Conservation (phyloP, 2,329 filamentous ascomycete species). For the Sarocladiaceae sp. region DNA sequence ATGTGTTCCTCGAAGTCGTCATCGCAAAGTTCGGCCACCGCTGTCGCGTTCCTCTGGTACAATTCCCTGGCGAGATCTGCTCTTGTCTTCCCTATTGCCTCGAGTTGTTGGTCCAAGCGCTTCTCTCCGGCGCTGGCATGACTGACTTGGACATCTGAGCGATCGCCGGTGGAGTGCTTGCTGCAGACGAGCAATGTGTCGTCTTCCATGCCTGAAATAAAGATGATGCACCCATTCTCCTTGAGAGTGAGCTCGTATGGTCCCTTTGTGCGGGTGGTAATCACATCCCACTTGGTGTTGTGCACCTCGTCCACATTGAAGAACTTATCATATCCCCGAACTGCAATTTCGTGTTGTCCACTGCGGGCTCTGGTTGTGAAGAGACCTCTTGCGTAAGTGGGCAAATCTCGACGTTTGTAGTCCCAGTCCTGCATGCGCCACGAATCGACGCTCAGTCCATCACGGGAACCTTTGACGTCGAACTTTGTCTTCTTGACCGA, state of each 20-base stretch:
- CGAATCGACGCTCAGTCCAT: slow-evolving; percentile 71
- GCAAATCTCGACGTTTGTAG: slow-evolving; percentile 82
- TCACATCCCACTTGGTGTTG: slow-evolving; percentile 78
- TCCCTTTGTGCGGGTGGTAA: slow-evolving; percentile 69
- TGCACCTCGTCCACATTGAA: slow-evolving; percentile 87
- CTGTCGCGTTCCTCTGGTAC: slow-evolving; percentile 79
- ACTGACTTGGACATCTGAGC: slow-evolving; percentile 67
- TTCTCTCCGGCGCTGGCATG: slow-evolving; percentile 81
- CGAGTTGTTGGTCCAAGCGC: slow-evolving; percentile 78
- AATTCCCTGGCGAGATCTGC: slow-evolving; percentile 74
- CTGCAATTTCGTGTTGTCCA: slow-evolving; percentile 70
- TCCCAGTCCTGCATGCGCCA: slow-evolving; percentile 96
- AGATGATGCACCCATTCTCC: slow-evolving; percentile 99
- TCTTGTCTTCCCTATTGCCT: slow-evolving; percentile 70
- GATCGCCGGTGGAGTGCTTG: slow-evolving; percentile 89
- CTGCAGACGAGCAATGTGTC: slow-evolving; percentile 93
- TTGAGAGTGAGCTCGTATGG: slow-evolving; percentile 96
- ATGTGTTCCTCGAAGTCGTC: slow-evolving; percentile 97
- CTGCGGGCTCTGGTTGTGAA: slow-evolving; percentile 75
- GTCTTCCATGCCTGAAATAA: slow-evolving; percentile 87
- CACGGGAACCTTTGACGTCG: slow-evolving; percentile 55
- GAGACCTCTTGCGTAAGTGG: slow-evolving; percentile 87
- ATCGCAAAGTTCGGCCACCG: slow-evolving; percentile 93
- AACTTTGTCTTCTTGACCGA: slow-evolving; percentile 81
- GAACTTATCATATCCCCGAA: slow-evolving; percentile 97